Conservation (phyloP, 208 protist species). For the Wallacemonas collosoma region DNA sequence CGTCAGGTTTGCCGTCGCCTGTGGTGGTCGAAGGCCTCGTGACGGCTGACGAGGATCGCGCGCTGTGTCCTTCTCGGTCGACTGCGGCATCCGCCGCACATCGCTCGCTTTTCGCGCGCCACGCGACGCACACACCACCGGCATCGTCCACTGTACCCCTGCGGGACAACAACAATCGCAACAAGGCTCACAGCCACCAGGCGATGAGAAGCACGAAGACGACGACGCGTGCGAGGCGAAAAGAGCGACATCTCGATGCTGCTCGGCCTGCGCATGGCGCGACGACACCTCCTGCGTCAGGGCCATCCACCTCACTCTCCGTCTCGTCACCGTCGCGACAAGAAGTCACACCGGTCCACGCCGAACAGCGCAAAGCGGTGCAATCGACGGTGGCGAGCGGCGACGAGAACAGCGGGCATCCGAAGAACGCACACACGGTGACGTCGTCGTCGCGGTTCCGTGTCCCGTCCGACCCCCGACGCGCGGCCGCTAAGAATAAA, state of each 20-base stretch:
- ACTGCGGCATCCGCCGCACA: neutral
- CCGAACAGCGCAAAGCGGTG: neutral
- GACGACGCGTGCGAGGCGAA: neutral
- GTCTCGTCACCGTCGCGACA: neutral
- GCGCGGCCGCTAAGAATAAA: neutral
- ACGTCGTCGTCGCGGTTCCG: neutral
- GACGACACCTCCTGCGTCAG: neutral
- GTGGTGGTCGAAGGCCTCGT: neutral
- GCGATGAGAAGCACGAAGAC: neutral
- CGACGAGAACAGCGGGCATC: too few species aligned
- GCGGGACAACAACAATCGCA: neutral
- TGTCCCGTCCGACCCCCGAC: neutral
- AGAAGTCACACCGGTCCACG: neutral
- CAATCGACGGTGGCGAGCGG: too few species aligned
- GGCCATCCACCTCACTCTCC: neutral
- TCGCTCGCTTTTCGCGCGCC: slow-evolving; percentile 4
- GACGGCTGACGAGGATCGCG: neutral
- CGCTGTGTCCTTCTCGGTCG: neutral
- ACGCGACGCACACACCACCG: too few species aligned
- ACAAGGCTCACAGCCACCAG: neutral
- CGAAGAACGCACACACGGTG: neutral
- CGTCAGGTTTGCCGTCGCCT: neutral
- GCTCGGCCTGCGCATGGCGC: too few species aligned
- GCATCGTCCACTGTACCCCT: too few species aligned
- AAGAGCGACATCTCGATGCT: neutral